Base-by-base conservation (phyloP, 192 early-diverging fungal genomes). In the Anaeromyces robustus region DNA sequence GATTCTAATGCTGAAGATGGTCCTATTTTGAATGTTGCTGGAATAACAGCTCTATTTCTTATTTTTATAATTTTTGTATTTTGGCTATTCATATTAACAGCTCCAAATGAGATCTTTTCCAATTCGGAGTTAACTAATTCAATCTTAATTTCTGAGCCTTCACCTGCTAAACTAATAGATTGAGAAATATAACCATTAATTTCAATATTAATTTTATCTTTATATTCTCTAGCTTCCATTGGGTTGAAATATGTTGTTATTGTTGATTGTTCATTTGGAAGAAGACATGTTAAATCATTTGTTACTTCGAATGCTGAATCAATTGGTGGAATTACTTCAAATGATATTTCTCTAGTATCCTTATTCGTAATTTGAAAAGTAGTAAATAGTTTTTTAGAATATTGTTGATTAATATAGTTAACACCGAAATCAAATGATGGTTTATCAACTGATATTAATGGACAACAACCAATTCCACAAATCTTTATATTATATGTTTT, bases 91-190 rank as follows among this genome's bases (percentile, higher is more conserved):
- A 91, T 82, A 29, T 87, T 81, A 17, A 89, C 80, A 7, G 89
- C 86, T 0, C 90, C 90, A 89, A 91, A 91, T 82, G 88, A 86
- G n/a, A 89, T 78, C 32, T 78, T 82, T 43, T 85, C 82, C 16
- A 83, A 34, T 1, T 89, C 88, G 4, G 86, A 68, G 52, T 84
- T 80, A 2, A 86, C 17, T 17, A 82, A 52, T 77, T 91, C 90
- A 5, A 91, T 84, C 28, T 80, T 83, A 80, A 87, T 86, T 77
- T 87, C 86, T 26, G 84, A 82, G 5, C 89, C 89, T 68, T 87
- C 80, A 11, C 90, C 90, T 16, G n/a, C 59, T 19, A 91, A 79
- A 9, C 29, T 26, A 18, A 91, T 31, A 2, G 88, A 83, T n/a
- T 89, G 30, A 6, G 81, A 84, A 12, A 87, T 85, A 12, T 88